These are phyloP conservation scores for Cyclanthera cordifolia DNA, from an alignment of 306 rosid genomes.

Conservation along the genomic window DNA sequence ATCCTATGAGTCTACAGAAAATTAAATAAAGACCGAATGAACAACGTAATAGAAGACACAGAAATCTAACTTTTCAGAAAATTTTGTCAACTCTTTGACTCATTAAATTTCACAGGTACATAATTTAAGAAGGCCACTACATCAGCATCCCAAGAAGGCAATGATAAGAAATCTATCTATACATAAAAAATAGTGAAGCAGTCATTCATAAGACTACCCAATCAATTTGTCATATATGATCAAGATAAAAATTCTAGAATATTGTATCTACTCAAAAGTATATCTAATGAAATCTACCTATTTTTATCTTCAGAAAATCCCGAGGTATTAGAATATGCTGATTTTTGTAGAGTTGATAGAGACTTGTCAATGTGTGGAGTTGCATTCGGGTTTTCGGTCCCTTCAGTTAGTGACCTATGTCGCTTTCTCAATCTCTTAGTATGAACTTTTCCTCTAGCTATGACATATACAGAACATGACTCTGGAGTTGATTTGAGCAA, in stretches of 20 bases:
- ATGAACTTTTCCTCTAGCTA: slow-evolving; percentile 61
- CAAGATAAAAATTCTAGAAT: neutral
- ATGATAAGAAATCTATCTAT: neutral
- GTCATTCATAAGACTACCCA: neutral
- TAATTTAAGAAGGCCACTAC: neutral
- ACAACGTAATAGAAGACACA: neutral
- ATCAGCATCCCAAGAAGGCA: neutral
- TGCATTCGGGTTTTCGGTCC: slow-evolving; percentile 8
- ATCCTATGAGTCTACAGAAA: neutral
- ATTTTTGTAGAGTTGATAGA: neutral
- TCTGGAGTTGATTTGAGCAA: slow-evolving; percentile 51
- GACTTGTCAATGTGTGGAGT: slow-evolving; percentile 11
- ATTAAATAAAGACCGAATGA: slow-evolving; percentile 1
- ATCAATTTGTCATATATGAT: neutral
- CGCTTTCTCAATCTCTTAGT: slow-evolving; percentile 23
- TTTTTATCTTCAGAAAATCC: slow-evolving; percentile 15
- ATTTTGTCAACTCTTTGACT: neutral
- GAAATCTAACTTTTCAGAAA: neutral
- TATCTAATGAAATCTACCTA: slow-evolving; percentile 24
- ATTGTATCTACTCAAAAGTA: neutral
- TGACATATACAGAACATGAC: slow-evolving; percentile 44
- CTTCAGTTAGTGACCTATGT: slow-evolving; percentile 2
- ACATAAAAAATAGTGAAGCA: neutral
- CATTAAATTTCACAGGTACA: neutral
- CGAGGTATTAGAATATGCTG: neutral